Conservation (phyloP, 306 rosid genomes). For the Acacia crassicarpa region DNA sequence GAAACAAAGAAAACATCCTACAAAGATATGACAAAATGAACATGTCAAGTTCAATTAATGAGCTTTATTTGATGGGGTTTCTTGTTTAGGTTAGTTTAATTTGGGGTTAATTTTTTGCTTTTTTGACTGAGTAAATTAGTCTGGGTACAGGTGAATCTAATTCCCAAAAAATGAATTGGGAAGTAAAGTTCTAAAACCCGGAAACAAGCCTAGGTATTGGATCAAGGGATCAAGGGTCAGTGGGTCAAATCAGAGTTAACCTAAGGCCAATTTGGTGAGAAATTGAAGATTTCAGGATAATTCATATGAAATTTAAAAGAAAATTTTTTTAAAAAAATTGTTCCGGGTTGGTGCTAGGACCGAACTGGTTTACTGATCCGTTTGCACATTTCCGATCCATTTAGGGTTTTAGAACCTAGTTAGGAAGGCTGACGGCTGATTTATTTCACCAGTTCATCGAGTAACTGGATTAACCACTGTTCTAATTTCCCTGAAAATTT, state of each 20-base stretch:
- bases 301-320: no score
- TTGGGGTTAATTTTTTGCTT: not conserved
- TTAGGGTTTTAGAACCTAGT: no score
- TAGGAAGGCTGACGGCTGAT: not conserved
- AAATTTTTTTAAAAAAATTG: no score
- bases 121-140: not conserved
- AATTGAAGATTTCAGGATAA: no score
- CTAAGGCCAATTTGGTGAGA: no score
- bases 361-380: no score
- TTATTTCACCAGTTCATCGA: not conserved
- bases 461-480: conserved; percentile 1
- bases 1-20: not conserved
- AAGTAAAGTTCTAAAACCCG: no score
- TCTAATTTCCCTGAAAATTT: not conserved
- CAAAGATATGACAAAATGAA: not conserved
- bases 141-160: not conserved
- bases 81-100: not conserved
- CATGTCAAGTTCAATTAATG: not conserved
- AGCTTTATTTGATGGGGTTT: not conserved
- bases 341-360: no score
- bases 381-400: no score
- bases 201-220: no score
- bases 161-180: conserved; percentile 4
- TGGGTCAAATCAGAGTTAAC: no score
- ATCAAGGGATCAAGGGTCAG: no score